Evolutionary conservation across 768 basidiomycete genomes (phyloP).

Genomic region (Hygrocybe punicea): DNA sequence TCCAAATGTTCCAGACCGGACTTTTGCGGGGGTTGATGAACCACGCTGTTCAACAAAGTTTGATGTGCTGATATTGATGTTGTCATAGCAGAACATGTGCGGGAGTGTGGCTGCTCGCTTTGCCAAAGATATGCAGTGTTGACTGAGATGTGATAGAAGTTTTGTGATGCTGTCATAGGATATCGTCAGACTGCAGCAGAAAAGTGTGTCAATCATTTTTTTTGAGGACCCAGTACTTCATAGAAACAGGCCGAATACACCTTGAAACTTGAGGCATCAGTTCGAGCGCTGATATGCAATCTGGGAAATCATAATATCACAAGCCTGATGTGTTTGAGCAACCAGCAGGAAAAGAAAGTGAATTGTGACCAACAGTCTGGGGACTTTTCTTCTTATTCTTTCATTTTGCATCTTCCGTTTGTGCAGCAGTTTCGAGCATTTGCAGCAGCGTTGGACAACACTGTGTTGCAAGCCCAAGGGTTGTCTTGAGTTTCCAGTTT

Average conservation of each 20-base stretch:
- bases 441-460: no score
- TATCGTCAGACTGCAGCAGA: slow-evolving; percentile 5
- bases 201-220: neutral
- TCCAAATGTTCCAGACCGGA: slow-evolving; percentile 34
- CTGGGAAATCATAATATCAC: neutral
- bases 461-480: no score
- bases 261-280: neutral
- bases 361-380: no score
- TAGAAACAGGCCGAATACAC: neutral
- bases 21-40: slow-evolving; percentile 24
- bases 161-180: slow-evolving; percentile 10
- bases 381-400: no score
- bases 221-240: neutral
- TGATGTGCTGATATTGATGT: slow-evolving; percentile 29
- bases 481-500: no score
- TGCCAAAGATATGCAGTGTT: neutral
- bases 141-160: neutral
- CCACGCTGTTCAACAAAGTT: slow-evolving; percentile 31
- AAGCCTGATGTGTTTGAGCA: neutral
- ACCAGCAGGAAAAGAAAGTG: no score
- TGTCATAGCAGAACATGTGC: slow-evolving; percentile 15
- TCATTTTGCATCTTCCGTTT: no score
- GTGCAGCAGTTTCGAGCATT: no score
- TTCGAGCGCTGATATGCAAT: neutral
- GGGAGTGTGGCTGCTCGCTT: neutral